Conservation (phyloP, 768 basidiomycete genomes). For the Pisolithus sp. region DNA sequence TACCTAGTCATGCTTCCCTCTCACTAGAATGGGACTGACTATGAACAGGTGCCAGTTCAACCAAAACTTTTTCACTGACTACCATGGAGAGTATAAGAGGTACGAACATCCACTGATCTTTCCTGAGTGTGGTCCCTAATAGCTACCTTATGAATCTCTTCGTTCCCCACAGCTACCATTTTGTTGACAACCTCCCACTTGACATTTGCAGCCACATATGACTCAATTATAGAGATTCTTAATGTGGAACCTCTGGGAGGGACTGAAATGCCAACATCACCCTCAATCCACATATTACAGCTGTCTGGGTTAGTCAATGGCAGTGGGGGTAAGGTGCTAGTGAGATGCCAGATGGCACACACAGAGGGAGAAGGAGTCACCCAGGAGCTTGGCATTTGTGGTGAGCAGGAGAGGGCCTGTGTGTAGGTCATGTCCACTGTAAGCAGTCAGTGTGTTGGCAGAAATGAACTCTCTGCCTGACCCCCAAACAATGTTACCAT, state of each 20-base stretch:
- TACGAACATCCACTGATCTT: constrained; percentile 32
- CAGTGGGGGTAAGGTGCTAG: constrained; percentile 94
- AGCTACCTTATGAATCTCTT: constrained; percentile 10
- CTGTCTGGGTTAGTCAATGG: constrained; percentile 86
- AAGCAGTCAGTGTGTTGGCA: constrained; percentile 41
- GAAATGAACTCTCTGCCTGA: no score
- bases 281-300: constrained; percentile 90
- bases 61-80: constrained; percentile 90
- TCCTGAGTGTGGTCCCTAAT: constrained; percentile 11
- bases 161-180: constrained; percentile 7
- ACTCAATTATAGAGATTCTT: constrained; percentile 91
- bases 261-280: constrained; percentile 71
- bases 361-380: constrained; percentile 87
- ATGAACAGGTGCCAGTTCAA: constrained; percentile 66
- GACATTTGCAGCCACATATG: constrained; percentile 71
- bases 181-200: background rate
- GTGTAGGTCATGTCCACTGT: constrained; percentile 87
- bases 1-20: constrained; percentile 90
- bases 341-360: constrained; percentile 92
- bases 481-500: no score
- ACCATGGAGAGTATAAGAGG: constrained; percentile 93
- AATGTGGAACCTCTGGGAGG: constrained; percentile 97
- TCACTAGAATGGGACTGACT: constrained; percentile 93
- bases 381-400: constrained; percentile 83
- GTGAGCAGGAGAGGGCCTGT: constrained; percentile 84